Percentiles rank a stretch among this genome's conserved stretches.
Conservation (phyloP, 768 basidiomycete genomes). For the Amanita rimosa region DNA sequence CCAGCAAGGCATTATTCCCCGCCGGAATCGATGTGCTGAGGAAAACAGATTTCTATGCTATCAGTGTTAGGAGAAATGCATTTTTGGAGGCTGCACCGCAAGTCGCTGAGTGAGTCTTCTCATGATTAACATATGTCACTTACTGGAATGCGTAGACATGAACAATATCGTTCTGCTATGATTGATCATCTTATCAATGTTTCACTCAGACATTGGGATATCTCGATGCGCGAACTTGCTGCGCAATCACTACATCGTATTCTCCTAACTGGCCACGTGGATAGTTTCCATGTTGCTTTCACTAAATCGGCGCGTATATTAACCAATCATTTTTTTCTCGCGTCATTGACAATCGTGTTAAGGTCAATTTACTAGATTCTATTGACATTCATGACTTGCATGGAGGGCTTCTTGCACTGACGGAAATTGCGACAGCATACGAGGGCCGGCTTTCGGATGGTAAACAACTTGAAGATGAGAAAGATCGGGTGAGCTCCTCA, state of each 20-base stretch:
- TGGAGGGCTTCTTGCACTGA: slow-evolving; percentile 66
- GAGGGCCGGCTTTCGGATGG: neutral
- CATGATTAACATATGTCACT: slow-evolving; percentile 2
- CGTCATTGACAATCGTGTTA: slow-evolving; percentile 1
- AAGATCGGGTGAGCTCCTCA: neutral
- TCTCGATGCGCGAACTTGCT: slow-evolving; percentile 64
- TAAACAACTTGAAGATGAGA: neutral
- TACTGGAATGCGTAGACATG: slow-evolving; percentile 40
- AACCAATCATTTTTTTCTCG: neutral
- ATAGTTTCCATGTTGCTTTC: slow-evolving; percentile 38
- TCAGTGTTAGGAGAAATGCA: slow-evolving; percentile 75
- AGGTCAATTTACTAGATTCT: slow-evolving; percentile 51
- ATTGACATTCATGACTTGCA: slow-evolving; percentile 66
- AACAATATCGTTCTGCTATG: slow-evolving; percentile 60
- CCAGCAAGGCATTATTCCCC: slow-evolving; percentile 67
- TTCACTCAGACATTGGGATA: slow-evolving; percentile 85
- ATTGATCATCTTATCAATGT: slow-evolving; percentile 65
- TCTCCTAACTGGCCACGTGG: slow-evolving; percentile 46
- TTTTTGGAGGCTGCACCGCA: slow-evolving; percentile 79
- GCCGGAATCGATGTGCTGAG: slow-evolving; percentile 91
- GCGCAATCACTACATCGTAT: slow-evolving; percentile 65
- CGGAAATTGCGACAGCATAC: slow-evolving; percentile 60
- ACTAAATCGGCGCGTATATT: slow-evolving; percentile 38
- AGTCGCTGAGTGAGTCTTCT: slow-evolving; percentile 67
- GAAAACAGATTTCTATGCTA: slow-evolving; percentile 91